Conservation (phyloP, 495 filamentous ascomycete species). For the Lentithecium fluviatile region DNA sequence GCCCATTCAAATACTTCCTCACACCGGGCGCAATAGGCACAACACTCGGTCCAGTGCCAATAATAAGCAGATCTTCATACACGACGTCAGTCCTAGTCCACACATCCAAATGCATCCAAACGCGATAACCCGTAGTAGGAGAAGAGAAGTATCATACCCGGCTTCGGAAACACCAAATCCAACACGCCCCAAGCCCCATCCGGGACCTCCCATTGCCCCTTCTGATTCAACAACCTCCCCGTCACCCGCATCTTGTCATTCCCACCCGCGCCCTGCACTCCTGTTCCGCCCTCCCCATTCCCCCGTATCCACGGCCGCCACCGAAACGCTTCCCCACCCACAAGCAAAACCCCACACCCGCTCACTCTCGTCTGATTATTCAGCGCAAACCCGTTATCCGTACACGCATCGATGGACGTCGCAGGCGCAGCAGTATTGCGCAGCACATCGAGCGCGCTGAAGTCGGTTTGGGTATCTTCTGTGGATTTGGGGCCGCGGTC, state of each 20-base stretch:
- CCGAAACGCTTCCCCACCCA: slow-evolving; percentile 79
- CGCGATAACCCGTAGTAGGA: too few species aligned
- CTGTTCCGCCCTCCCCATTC: slow-evolving; percentile 30
- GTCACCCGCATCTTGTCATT: slow-evolving; percentile 29
- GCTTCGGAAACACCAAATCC: slow-evolving; percentile 81
- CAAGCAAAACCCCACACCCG: slow-evolving; percentile 68
- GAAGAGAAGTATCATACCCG: slow-evolving; percentile 58
- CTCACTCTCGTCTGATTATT: slow-evolving; percentile 70
- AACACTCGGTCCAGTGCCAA: slow-evolving; percentile 77
- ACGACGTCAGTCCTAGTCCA: slow-evolving; percentile 3
- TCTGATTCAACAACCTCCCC: slow-evolving; percentile 61
- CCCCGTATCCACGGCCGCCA: slow-evolving; percentile 76
- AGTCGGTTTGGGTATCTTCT: slow-evolving; percentile 72
- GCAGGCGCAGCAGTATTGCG: slow-evolving; percentile 71
- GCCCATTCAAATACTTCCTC: slow-evolving; percentile 63
- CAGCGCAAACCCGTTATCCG: slow-evolving; percentile 74
- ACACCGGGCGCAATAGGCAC: slow-evolving; percentile 74
- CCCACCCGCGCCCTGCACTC: slow-evolving; percentile 38
- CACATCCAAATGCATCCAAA: too few species aligned
- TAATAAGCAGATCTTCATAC: slow-evolving; percentile 77
- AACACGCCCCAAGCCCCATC: slow-evolving; percentile 73
- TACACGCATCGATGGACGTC: slow-evolving; percentile 78
- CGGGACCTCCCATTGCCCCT: slow-evolving; percentile 77
- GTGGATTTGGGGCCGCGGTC: slow-evolving; percentile 60
- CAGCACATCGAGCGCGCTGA: slow-evolving; percentile 72